phyloP scores from a whole-genome alignment of 306 rosid genomes.

The Hippophae gyantsensis region DNA sequence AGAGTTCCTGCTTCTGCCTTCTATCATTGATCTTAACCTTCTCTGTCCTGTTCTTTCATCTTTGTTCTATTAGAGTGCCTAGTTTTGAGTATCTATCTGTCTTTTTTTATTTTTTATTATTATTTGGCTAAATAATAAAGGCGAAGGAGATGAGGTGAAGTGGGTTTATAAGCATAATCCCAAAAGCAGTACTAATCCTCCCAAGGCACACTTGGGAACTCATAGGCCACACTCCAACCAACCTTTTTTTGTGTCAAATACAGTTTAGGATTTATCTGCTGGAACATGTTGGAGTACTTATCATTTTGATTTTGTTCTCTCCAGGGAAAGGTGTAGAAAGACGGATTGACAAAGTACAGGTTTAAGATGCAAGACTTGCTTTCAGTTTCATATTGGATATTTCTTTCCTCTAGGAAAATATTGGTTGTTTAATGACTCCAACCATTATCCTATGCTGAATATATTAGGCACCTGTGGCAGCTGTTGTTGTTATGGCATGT shows the following conservation, averaged over 20 bases:
- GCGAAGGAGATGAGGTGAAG: no score
- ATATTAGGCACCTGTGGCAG: constrained; percentile 86
- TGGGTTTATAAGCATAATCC: no score
- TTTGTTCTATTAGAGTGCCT: no score
- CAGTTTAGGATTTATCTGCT: not conserved
- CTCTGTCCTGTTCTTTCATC: no score
- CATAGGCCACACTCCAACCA: not conserved
- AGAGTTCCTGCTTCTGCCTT: no score
- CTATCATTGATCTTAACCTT: no score
- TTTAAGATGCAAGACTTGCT: constrained; percentile 18
- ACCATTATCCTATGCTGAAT: constrained; percentile 21
- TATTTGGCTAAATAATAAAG: no score
- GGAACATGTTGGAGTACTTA: constrained; percentile 21
- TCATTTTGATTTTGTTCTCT: constrained; percentile 22
- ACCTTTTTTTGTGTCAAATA: not conserved
- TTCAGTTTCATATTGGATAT: constrained; percentile 1
- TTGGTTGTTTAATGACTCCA: constrained; percentile 6
- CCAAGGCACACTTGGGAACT: not conserved
- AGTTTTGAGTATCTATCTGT: no score
- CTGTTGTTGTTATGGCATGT: constrained; percentile 97
- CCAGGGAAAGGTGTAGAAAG: constrained; percentile 64
- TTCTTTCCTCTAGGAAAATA: constrained; percentile 19
- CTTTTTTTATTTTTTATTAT: no score
- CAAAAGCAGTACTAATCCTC: no score
- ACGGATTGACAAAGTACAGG: constrained; percentile 68